These are phyloP conservation scores for Fraxinus excelsior DNA, from an alignment of 257 asterid species.

Conservation along the genomic window DNA sequence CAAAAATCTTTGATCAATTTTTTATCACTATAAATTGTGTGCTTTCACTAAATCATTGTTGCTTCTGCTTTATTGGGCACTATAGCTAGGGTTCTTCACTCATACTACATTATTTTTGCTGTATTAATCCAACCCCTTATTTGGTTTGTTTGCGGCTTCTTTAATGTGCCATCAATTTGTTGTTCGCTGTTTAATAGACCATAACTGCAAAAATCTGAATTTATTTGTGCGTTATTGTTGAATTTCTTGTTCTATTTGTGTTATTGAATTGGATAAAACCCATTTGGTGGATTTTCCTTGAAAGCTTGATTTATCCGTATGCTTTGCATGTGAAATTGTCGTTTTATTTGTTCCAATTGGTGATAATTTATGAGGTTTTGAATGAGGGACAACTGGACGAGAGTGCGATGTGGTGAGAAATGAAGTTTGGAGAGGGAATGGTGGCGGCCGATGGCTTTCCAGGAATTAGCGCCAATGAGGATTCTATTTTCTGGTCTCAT, in stretches of 20 bases:
- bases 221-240: constrained; percentile 14
- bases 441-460: too few species aligned
- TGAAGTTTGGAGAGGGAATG: constrained; percentile 68
- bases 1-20: too few species aligned
- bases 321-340: constrained; percentile 25
- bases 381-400: constrained; percentile 32
- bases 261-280: constrained; percentile 20
- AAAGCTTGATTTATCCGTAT: constrained; percentile 7
- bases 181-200: constrained; percentile 22
- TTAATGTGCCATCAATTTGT: neutral
- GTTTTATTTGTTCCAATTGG: constrained; percentile 18
- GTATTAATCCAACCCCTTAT: constrained; percentile 30
- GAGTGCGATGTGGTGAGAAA: constrained; percentile 56
- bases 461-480: too few species aligned
- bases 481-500: too few species aligned
- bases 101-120: constrained; percentile 29
- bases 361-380: constrained; percentile 29
- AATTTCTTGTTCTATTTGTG: constrained; percentile 13
- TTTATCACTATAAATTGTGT: constrained; percentile 59
- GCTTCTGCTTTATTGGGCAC: constrained; percentile 63
- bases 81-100: constrained; percentile 47
- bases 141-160: constrained; percentile 17
- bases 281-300: constrained; percentile 29
- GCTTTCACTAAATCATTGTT: constrained; percentile 54
- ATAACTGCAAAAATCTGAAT: constrained; percentile 23